Evolutionary conservation across 192 early-diverging fungal species (phyloP), one percentile per base, ranked within the genome.

Genomic region (Gaertneriomyces semiglobifer): DNA sequence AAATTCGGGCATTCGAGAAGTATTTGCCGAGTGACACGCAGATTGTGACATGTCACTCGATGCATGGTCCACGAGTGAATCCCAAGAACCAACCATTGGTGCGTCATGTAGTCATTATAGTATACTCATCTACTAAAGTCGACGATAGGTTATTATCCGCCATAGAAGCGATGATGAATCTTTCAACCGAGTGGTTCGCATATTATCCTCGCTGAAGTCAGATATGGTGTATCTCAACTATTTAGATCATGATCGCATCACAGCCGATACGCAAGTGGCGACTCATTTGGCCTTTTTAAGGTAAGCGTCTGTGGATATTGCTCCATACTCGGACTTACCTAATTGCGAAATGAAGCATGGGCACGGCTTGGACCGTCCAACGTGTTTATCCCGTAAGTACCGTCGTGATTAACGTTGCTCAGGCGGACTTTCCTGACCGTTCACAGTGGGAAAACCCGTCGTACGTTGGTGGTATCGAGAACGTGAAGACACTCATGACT

Each of bases 221-320:
- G 77, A 92, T 43, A 80, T 94, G 44, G 93, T 96, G 0, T 79
- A 88, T 66, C 65, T 97, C 68, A 83, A 77, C 44, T 89, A 84
- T 60, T 71, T 89, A 67, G 93, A 96, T 47, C 96, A 98, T 62
- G 96, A 98, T 68, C 79, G 88, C 6, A 95, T 97, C 47, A 98
- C 95, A 7, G 96, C 96, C 0, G 95, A 98, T 68, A 98, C 96
- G 7, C 96, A 98, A 72, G 96, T 95, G 5, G 92, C 92, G 38
- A 98, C 96, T 7, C 96, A 98, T 70, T 76, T 95, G 63, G 92
- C 95, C 33, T 98, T 96, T 69, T 74, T 98, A 58, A 89, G 84
- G 83, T 85, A 66, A 56, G 25, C 40, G 52, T n/a, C 50, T 33
- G 10, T 57, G 11, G 42, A 11, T 62, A 43, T 20, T 19, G 5